A percentile compares a stretch with the other conserved stretches of the same genome.
phyloP scores from a whole-genome alignment of 2,329 filamentous ascomycete genomes.

The Coniosporium tulheliwenetii region DNA sequence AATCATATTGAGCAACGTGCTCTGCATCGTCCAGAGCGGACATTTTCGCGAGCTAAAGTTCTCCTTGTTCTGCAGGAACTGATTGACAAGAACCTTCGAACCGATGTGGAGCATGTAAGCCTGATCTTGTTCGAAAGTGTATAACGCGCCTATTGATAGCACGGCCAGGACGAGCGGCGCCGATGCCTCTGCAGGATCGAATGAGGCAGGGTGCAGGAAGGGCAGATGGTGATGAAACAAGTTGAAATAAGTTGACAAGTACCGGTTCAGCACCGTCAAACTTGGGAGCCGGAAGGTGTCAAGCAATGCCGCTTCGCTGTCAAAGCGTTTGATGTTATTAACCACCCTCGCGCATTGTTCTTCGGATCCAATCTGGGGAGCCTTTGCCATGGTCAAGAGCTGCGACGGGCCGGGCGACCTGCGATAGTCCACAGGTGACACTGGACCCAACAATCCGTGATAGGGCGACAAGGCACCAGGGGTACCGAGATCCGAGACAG shows the following conservation, averaged over 20 bases:
- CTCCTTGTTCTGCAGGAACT: constrained; percentile 95
- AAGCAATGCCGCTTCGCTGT: constrained; percentile 67
- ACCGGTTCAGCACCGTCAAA: constrained; percentile 70
- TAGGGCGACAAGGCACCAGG: constrained; percentile 62
- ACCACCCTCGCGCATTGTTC: constrained; percentile 74
- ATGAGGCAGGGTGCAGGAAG: constrained; percentile 86
- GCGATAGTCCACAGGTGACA: constrained; percentile 53
- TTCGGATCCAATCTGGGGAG: constrained; percentile 70
- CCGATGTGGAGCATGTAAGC: constrained; percentile 96
- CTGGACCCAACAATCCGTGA: constrained; percentile 49
- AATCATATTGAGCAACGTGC: constrained; percentile 92
- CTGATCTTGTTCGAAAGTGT: constrained; percentile 93
- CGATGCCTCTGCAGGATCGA: constrained; percentile 64
- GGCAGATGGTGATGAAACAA: constrained; percentile 94
- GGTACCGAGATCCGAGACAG: constrained; percentile 52
- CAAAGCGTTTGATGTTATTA: constrained; percentile 69
- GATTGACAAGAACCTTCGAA: constrained; percentile 91
- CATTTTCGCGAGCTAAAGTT: constrained; percentile 98
- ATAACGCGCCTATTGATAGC: constrained; percentile 86
- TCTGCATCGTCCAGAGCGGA: constrained; percentile 96
- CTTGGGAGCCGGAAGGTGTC: constrained; percentile 82
- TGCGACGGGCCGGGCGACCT: constrained; percentile 55
- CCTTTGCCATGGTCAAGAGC: constrained; percentile 47
- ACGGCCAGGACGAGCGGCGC: constrained; percentile 77
- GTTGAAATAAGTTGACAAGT: constrained; percentile 90